Percentiles rank a stretch among this genome's conserved stretches.
phyloP scores from a whole-genome alignment of 140 eudicot species.

The Bidens hawaiensis region DNA sequence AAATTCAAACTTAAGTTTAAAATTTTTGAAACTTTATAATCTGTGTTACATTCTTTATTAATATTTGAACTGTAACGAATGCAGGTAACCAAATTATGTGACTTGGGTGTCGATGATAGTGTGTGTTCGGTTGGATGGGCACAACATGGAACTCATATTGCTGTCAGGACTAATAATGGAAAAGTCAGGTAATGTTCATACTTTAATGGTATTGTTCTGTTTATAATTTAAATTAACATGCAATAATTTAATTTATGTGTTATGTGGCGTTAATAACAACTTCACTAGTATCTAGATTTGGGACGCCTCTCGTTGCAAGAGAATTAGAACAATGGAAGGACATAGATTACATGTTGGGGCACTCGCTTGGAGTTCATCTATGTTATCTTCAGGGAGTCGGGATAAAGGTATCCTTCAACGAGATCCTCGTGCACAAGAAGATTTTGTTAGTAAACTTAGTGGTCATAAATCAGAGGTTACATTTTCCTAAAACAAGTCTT shows the following conservation, averaged over 20 bases:
- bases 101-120: conserved; percentile 82
- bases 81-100: conserved; percentile 90
- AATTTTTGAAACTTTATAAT: too few species aligned
- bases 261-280: too few species aligned
- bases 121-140: conserved; percentile 99
- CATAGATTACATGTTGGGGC: conserved; percentile 91
- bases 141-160: conserved; percentile 79
- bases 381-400: conserved; percentile 89
- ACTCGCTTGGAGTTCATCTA: conserved; percentile 84
- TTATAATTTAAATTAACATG: too few species aligned
- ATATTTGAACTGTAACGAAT: conserved; percentile 7
- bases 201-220: background rate
- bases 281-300: too few species aligned
- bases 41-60: too few species aligned
- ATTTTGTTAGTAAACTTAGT: conserved; percentile 71
- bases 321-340: conserved; percentile 88
- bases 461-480: conserved; percentile 99
- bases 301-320: conserved; percentile 92
- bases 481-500: too few species aligned
- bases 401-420: conserved; percentile 90
- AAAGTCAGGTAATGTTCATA: conserved; percentile 62
- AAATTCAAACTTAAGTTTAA: background rate
- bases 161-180: conserved; percentile 84
- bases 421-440: conserved; percentile 83
- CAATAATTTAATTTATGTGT: too few species aligned